Percentiles rank a stretch among this genome's conserved stretches.
Conservation (phyloP, 1,284 basidiomycete genomes). For the Lentinus polychrous region DNA sequence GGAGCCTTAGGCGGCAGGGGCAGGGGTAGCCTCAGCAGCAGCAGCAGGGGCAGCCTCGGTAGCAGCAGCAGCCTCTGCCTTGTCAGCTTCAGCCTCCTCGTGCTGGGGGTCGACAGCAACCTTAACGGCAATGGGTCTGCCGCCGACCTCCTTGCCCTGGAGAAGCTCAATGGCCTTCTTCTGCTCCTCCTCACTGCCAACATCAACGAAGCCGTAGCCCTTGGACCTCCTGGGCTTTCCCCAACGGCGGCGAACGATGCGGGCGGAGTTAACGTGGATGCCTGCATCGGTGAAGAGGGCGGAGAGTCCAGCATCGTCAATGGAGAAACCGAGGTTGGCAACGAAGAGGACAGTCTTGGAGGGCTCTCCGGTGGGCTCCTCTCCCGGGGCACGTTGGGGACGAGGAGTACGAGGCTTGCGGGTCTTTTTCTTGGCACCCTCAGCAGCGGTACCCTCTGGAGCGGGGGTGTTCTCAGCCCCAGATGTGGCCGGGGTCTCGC, state of each 20-base stretch:
- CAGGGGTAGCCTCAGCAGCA: constrained; percentile 23
- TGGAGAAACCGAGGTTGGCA: constrained; percentile 89
- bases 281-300: constrained; percentile 79
- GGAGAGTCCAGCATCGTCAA: constrained; percentile 75
- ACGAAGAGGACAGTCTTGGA: constrained; percentile 88
- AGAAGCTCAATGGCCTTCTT: constrained; percentile 77
- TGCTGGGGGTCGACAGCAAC: constrained; percentile 66
- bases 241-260: constrained; percentile 80
- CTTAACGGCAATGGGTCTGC: constrained; percentile 80
- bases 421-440: constrained; percentile 44
- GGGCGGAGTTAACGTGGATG: constrained; percentile 75
- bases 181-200: constrained; percentile 79
- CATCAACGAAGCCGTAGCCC: constrained; percentile 93
- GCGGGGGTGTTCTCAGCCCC: constrained; percentile 21
- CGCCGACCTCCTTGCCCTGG: constrained; percentile 77
- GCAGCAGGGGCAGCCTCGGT: constrained; percentile 27
- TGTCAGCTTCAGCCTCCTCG: constrained; percentile 27
- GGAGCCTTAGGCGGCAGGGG: constrained; percentile 20
- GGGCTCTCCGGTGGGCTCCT: constrained; percentile 73
- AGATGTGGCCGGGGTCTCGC: constrained; percentile 25
- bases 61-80: constrained; percentile 38
- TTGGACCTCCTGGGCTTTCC: constrained; percentile 79
- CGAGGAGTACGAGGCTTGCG: constrained; percentile 59
- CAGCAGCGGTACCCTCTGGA: constrained; percentile 28
- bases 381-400: constrained; percentile 57